Base-by-base conservation (phyloP, 495 filamentous ascomycete species). In the Chaetomium cochliodes region DNA sequence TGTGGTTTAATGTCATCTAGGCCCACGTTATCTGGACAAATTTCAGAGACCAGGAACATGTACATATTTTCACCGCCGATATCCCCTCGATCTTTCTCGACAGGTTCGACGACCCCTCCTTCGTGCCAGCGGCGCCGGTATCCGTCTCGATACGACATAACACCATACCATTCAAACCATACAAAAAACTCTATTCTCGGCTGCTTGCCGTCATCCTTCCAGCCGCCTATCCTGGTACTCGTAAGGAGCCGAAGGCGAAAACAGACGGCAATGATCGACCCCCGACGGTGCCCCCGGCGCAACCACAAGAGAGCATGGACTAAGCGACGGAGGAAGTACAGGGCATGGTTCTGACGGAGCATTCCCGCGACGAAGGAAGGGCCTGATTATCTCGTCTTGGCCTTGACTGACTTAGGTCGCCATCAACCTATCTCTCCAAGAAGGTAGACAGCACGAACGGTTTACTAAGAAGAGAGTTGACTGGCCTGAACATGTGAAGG, bases 331-430 rank as follows among this genome's bases (percentile, higher is more conserved):
- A 37, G 26, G 8, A 26, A 28, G 9, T 23, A 28, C 12, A 30
- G 50, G 7, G 25, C 11, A 18, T 18, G 41, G 13, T 3, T 15
- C 30, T 30, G 50, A 4, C 50, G 23, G 5, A 52, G 25, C 50
- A 52, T 26, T 18, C 13, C 50, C 50, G 5, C 28, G 25, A 52
- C 9, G 23, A 26, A 16, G 50, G 22, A 3, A 15, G 50, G 30
- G 76, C 44, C 8, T 37, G 7, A 50, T 23, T 1, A 50, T n/a
- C 8, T n/a, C 5, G 20, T 50, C 9, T 50, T n/a, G n/a, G 2
- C 4, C n/a, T 50, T 50, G 4, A 50, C 1, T 47, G 3, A 22
- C 44, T 20, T 23, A 20, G 16, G 41, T 11, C 3, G 46, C 2
- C 46, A 50, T 22, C 18, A 23, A 5, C 13, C 11, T 44, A 15